Conservation (phyloP, 1,284 basidiomycete species). For the Boletus albobrunnescens region DNA sequence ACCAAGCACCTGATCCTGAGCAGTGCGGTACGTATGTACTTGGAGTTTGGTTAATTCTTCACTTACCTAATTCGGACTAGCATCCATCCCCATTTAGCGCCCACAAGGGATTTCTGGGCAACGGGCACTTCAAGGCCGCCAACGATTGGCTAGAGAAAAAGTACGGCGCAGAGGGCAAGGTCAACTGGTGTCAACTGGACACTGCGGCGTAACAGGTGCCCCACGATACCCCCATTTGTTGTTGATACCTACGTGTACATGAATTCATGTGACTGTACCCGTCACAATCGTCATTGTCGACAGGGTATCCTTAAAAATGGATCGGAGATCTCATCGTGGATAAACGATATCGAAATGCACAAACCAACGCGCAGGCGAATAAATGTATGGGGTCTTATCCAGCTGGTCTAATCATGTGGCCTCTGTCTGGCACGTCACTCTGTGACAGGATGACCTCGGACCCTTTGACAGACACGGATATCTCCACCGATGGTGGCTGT, state of each 20-base stretch:
- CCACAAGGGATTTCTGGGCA: slow-evolving; percentile 82
- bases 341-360: slow-evolving; percentile 29
- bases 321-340: slow-evolving; percentile 26
- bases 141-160: slow-evolving; percentile 78
- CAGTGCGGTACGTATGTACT: slow-evolving; percentile 67
- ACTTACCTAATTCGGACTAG: slow-evolving; percentile 36
- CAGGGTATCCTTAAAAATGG: background rate
- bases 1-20: slow-evolving; percentile 81
- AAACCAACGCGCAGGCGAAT: slow-evolving; percentile 17
- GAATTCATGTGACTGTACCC: slow-evolving; percentile 12
- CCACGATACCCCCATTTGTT: slow-evolving; percentile 24
- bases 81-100: slow-evolving; percentile 85
- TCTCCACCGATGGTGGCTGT: slow-evolving; percentile 33
- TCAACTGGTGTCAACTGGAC: slow-evolving; percentile 70
- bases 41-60: slow-evolving; percentile 17
- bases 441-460: slow-evolving; percentile 14
- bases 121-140: slow-evolving; percentile 85
- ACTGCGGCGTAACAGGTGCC: slow-evolving; percentile 17
- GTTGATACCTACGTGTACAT: slow-evolving; percentile 27
- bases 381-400: slow-evolving; percentile 5
- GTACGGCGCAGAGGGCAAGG: slow-evolving; percentile 67
- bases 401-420: slow-evolving; percentile 10
- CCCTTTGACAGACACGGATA: slow-evolving; percentile 12
- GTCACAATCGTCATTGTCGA: slow-evolving; percentile 8
- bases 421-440: slow-evolving; percentile 4